These are phyloP conservation scores for Globisporangium perplexum DNA, from an alignment of 352 stramenopile genomes.

Conservation along the genomic window DNA sequence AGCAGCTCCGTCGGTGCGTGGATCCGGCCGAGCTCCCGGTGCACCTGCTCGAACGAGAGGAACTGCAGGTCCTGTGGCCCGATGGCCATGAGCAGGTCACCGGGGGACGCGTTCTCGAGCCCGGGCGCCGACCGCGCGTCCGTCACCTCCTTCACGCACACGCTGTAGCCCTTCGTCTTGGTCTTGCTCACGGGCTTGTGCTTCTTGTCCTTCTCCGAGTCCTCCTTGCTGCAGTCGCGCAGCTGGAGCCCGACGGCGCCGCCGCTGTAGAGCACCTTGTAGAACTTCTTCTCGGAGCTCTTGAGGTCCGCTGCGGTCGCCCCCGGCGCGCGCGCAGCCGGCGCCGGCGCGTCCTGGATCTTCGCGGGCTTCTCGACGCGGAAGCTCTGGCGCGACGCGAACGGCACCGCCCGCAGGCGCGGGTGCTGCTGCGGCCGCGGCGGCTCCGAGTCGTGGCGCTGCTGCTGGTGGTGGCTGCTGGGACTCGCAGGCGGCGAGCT, in stretches of 20 bases:
- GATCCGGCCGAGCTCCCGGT: constrained; percentile 36
- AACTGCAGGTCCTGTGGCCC: constrained; percentile 57
- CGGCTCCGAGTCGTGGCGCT: not conserved
- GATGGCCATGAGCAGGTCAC: constrained; percentile 73
- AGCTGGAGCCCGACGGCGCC: constrained; percentile 39
- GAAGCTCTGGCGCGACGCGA: constrained; percentile 49
- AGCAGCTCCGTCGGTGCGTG: constrained; percentile 41
- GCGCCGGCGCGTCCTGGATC: constrained; percentile 1
- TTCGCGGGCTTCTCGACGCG: constrained; percentile 32
- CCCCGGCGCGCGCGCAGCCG: constrained; percentile 4
- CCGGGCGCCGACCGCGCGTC: constrained; percentile 36
- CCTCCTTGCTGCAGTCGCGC: constrained; percentile 38
- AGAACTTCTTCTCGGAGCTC: constrained; percentile 42
- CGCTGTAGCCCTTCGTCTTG: constrained; percentile 66
- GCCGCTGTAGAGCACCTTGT: constrained; percentile 59
- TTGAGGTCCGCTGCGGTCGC: constrained; percentile 17
- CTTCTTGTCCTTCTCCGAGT: constrained; percentile 33
- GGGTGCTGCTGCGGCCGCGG: constrained; percentile 7
- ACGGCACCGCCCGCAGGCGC: constrained; percentile 12
- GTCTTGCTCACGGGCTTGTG: constrained; percentile 44
- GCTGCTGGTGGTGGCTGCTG: not conserved
- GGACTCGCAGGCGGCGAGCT: constrained; percentile 11
- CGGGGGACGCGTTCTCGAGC: constrained; percentile 40
- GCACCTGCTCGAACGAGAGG: constrained; percentile 54
- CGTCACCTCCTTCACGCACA: constrained; percentile 49